These are phyloP conservation scores for Pistacia vera DNA, from an alignment of 345 rosid species.

Conservation along the genomic window DNA sequence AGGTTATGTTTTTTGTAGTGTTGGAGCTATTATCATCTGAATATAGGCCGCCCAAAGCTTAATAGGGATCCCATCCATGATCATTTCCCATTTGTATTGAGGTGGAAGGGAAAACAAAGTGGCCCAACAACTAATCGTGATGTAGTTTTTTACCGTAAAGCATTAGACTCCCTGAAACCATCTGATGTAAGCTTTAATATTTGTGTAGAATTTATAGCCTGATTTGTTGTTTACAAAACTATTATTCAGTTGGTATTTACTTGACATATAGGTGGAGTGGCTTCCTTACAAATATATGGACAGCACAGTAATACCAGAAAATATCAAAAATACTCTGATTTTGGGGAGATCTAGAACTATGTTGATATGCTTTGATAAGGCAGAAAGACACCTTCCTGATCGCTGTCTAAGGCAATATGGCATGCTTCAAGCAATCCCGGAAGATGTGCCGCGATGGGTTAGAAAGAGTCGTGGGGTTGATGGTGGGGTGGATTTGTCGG, in stretches of 20 bases:
- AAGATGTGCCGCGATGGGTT: slow-evolving; percentile 84
- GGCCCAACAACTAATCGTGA: slow-evolving; percentile 94
- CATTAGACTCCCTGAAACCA: slow-evolving; percentile 76
- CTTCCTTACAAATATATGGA: slow-evolving; percentile 79
- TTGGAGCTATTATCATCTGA: slow-evolving; percentile 95
- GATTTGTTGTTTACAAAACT: background rate
- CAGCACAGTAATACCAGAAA: slow-evolving; percentile 65
- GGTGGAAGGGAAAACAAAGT: slow-evolving; percentile 96
- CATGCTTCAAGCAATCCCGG: slow-evolving; percentile 76
- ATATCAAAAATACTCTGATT: slow-evolving; percentile 55
- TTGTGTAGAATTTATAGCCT: background rate
- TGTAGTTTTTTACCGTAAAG: slow-evolving; percentile 85
- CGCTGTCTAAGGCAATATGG: slow-evolving; percentile 92
- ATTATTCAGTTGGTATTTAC: slow-evolving; percentile 12
- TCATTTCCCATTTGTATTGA: slow-evolving; percentile 85
- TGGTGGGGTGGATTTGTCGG: slow-evolving; percentile 93
- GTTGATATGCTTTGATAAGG: slow-evolving; percentile 97
- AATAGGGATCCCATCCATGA: slow-evolving; percentile 75
- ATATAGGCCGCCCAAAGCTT: slow-evolving; percentile 88
- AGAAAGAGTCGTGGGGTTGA: slow-evolving; percentile 97
- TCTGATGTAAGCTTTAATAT: slow-evolving; percentile 51
- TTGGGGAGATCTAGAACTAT: slow-evolving; percentile 92
- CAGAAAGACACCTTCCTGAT: slow-evolving; percentile 97
- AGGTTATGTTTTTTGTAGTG: slow-evolving; percentile 48
- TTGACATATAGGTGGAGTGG: slow-evolving; percentile 78